Base-by-base conservation (phyloP, 352 stramenopile genomes). In the Bremia lactucae region DNA sequence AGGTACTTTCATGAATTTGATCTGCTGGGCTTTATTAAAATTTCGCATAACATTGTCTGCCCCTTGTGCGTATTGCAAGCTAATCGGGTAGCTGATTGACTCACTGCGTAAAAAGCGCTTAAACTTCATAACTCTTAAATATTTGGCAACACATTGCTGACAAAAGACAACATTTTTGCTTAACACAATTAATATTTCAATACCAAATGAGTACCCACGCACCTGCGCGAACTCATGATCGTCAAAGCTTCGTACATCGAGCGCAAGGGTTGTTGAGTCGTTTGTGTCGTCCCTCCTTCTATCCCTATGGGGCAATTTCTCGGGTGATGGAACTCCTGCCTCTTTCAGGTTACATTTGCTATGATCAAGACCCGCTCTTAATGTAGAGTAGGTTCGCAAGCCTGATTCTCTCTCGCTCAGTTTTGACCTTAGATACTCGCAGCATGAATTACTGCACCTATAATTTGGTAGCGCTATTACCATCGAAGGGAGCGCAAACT, bases 141-240 rank as follows among this genome's bases (percentile, higher is more conserved):
- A 49, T 7, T 63, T 47, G 2, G 49, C 55, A 16, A 83, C 70
- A 41, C 70, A 83, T 1, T 70, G 73, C 48, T 86, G 73, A 49
- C 83, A 69, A 42, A 83, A 86, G 46, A 86, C 73, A 46, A 83
- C 83, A 52, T 81, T 86, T 42, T 75, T 79, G 16, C 70, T n/a
- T n/a, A n/a, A n/a, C n/a, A n/a, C n/a, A n/a, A n/a, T n/a, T n/a
- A n/a, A n/a, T n/a, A n/a, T n/a, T n/a, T n/a, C 25, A 26, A 8
- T 20, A 34, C 9, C 23, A 41, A 6, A n/a, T 18, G 33, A 58
- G 18, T 10, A 28, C 31, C 15, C 31, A 31, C 28, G 28, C 2
- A 35, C n/a, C n/a, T n/a, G n/a, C n/a, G n/a, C n/a, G n/a, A n/a
- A 60, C 20, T 81, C 60, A 29, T 78, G 65, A 16, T 81, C 65